These are phyloP conservation scores for Cicer bijugum DNA, from an alignment of 306 rosid genomes.

Conservation along the genomic window DNA sequence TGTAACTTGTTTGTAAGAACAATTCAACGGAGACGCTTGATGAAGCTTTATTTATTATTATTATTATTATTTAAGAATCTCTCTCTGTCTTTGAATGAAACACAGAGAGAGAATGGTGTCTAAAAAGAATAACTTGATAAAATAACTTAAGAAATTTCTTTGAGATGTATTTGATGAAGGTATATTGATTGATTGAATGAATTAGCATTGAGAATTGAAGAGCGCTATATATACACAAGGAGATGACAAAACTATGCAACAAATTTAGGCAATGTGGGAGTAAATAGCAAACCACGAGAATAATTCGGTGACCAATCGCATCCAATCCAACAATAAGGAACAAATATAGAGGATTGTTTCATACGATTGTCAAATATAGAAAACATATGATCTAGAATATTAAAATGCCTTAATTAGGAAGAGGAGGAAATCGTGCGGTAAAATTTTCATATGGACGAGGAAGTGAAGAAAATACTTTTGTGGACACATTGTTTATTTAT, in stretches of 20 bases:
- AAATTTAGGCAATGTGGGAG: neutral
- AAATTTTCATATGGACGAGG: too few species aligned
- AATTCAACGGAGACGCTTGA: neutral
- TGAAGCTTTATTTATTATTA: constrained; percentile 28
- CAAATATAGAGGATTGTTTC: neutral
- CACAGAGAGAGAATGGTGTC: constrained; percentile 40
- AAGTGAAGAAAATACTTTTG: too few species aligned
- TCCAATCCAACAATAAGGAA: neutral
- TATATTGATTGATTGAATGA: constrained; percentile 15
- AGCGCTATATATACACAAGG: constrained; percentile 30
- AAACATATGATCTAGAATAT: neutral
- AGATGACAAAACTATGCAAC: constrained; percentile 1
- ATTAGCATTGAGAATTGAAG: neutral
- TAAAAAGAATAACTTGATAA: neutral
- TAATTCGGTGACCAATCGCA: neutral
- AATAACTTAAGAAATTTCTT: neutral
- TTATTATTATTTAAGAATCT: neutral
- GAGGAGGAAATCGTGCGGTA: too few species aligned
- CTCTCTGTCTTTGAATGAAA: constrained; percentile 43
- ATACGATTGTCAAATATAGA: neutral
- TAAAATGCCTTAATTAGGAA: neutral
- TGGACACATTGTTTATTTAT: too few species aligned
- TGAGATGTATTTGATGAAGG: neutral
- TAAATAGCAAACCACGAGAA: neutral
- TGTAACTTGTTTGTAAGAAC: neutral